Evolutionary conservation across 2,329 filamentous ascomycete species (phyloP), one percentile per base, ranked within the genome.

Genomic region (Penicillium sp.): DNA sequence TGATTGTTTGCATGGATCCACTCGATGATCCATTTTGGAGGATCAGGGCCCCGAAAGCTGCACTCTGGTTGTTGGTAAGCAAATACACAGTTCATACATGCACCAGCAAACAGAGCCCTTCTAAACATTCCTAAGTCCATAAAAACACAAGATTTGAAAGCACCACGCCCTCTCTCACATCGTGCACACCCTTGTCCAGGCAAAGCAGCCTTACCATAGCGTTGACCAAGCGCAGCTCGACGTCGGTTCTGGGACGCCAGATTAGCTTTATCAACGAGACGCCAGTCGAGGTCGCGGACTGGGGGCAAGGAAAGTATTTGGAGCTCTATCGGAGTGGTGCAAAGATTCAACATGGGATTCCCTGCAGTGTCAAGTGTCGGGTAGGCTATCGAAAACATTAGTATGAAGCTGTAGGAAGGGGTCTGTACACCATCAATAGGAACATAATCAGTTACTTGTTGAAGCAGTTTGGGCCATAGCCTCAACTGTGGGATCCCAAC

Each of bases 221-320:
- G 25, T 31, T 49, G 35, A 39, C 23, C 13, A 18, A 39, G 23
- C 12, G n/a, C 16, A 18, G 41, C 41, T 29, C n/a, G 41, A 44
- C n/a, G 6, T 18, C 7, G 12, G 1, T 0, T 0, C 3, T 3
- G 2, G 2, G 0, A 1, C 10, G 3, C 8, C 8, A 44, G 3
- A 18, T 3, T 3, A 21, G 2, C 18, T 8, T 3, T 8, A 4
- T 8, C 3, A 8, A 6, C 25, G 18, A 0, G 1, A 29, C 6
- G 16, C 35, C 35, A 49, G 8, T 49, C 8, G 3, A 49, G 2
- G 12, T 39, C 15, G 35, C 34, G 25, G n/a, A 29, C 5, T 35
- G 25, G 35, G 13, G 21, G 5, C 6, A 7, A 18, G 16, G 5
- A 6, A 29, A 13, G 9, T 4, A 18, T 13, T 18, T 0, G 0